phyloP scores from a whole-genome alignment of 768 basidiomycete genomes.

The Pilatotrama ljubarskyi region DNA sequence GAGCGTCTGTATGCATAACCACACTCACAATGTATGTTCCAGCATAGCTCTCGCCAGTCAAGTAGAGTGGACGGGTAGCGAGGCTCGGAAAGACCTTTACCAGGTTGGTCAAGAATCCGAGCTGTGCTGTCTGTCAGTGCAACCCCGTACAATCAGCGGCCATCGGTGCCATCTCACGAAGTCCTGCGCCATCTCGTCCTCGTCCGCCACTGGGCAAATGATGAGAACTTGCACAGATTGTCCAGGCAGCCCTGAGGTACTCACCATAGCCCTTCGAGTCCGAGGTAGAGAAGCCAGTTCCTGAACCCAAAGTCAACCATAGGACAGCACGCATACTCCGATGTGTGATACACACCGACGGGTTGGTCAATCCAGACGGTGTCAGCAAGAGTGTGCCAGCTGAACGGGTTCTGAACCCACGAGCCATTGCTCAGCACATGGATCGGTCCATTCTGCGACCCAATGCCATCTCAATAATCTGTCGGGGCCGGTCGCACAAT shows the following conservation, averaged over 20 bases:
- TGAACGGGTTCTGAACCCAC: slow-evolving; percentile 49
- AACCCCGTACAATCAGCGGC: background rate
- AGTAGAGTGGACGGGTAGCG: slow-evolving; percentile 60
- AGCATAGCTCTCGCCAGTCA: slow-evolving; percentile 75
- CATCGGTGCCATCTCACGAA: too few species aligned
- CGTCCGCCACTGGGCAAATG: slow-evolving; percentile 45
- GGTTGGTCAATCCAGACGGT: slow-evolving; percentile 74
- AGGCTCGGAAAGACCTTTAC: slow-evolving; percentile 73
- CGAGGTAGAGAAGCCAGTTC: slow-evolving; percentile 64
- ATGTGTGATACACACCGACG: slow-evolving; percentile 36
- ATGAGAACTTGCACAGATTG: too few species aligned
- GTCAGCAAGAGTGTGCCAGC: slow-evolving; percentile 63
- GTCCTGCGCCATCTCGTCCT: slow-evolving; percentile 62
- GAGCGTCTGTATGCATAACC: slow-evolving; percentile 17
- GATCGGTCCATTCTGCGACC: slow-evolving; percentile 63
- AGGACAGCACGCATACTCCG: background rate
- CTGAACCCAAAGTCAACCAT: slow-evolving; percentile 28
- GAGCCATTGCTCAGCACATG: slow-evolving; percentile 53
- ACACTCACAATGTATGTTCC: slow-evolving; percentile 63
- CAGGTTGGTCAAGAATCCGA: slow-evolving; percentile 69
- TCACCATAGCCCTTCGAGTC: slow-evolving; percentile 62
- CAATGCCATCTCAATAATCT: too few species aligned
- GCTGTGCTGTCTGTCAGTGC: slow-evolving; percentile 36
- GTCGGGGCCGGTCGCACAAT: background rate
- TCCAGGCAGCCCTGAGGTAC: too few species aligned